A percentile compares a stretch with the other conserved stretches of the same genome.
phyloP scores from a whole-genome alignment of 1,139 yeast genomes.

The Yamadazyma atlantica region DNA sequence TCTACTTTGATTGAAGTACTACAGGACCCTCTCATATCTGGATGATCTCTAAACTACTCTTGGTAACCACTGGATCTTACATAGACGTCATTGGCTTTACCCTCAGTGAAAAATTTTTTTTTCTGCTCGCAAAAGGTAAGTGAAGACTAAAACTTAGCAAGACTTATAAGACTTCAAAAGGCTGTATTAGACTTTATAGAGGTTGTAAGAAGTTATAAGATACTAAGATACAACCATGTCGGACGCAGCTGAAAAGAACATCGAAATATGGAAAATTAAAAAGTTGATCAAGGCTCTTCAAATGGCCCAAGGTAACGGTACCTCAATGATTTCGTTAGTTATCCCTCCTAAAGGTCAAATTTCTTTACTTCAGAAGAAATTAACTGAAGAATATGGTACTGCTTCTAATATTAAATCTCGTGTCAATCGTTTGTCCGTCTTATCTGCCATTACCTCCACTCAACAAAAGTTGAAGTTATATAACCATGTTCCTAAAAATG shows the following conservation, averaged over 20 bases:
- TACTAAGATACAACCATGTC: slow-evolving; percentile 10
- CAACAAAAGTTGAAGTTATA: slow-evolving; percentile 93
- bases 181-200: too few species aligned
- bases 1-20: too few species aligned
- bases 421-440: slow-evolving; percentile 90
- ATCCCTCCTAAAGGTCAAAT: slow-evolving; percentile 96
- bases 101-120: neutral
- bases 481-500: slow-evolving; percentile 87
- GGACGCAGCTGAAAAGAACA: slow-evolving; percentile 79
- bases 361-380: slow-evolving; percentile 82
- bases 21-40: too few species aligned
- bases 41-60: too few species aligned
- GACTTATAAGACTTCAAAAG: too few species aligned
- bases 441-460: slow-evolving; percentile 95
- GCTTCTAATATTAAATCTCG: slow-evolving; percentile 97
- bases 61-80: too few species aligned
- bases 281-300: slow-evolving; percentile 85
- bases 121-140: neutral
- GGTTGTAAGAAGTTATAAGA: neutral
- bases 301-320: slow-evolving; percentile 95
- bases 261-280: slow-evolving; percentile 98
- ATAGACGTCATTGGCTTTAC: neutral
- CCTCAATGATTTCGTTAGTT: slow-evolving; percentile 95
- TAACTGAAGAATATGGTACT: slow-evolving; percentile 98
- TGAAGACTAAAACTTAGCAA: too few species aligned